Base-by-base conservation (phyloP, 345 rosid genomes). In the Pseudoturritis turrita region DNA sequence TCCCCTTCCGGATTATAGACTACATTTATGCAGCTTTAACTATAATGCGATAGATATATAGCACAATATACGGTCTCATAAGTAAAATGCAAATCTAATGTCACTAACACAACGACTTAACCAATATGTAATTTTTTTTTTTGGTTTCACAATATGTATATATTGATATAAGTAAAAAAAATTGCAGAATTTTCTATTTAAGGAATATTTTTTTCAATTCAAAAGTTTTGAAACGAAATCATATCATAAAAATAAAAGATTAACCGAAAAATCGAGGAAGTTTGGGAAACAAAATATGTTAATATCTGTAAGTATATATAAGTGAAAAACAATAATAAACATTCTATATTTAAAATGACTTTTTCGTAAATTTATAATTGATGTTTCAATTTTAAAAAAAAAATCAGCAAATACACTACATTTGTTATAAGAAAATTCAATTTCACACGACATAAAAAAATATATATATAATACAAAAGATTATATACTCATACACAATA, bases 1-100 rank as follows among this genome's bases (percentile, higher is more conserved):
- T 65, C 77, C 77, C 66, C 53, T 14, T 45, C 58, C 43, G 7
- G 19, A 37, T 36, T 29, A 47, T 66, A 74, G 78, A 66, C 72
- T 74, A 35, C 67, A 74, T 49, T 47, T 66, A 66, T 65, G 61
- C 44, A 58, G 73, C 78, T 66, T 74, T 74, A 57, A 4, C 26
- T 44, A 12, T 54, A 47, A 25, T 60, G 67, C 29, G 28, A 70
- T 58, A 59, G 26, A 13, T 40, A 69, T 28, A n/a, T 31, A 57
- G 41, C 29, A 53, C 11, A 29, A 3, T 8, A 41, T 13, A 43
- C 43, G 10, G 11, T 55, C 11, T 10, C 18, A 40, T 26, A 39
- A 17, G 19, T 21, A 10, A 43, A 59, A 8, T 37, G 60, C 11
- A 7, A 44, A 68, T 44, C 15, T 22, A 14, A 33, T 47, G 45